Evolutionary conservation across 2,329 filamentous ascomycete genomes (phyloP).

Genomic region (Ophiostoma piceae): DNA sequence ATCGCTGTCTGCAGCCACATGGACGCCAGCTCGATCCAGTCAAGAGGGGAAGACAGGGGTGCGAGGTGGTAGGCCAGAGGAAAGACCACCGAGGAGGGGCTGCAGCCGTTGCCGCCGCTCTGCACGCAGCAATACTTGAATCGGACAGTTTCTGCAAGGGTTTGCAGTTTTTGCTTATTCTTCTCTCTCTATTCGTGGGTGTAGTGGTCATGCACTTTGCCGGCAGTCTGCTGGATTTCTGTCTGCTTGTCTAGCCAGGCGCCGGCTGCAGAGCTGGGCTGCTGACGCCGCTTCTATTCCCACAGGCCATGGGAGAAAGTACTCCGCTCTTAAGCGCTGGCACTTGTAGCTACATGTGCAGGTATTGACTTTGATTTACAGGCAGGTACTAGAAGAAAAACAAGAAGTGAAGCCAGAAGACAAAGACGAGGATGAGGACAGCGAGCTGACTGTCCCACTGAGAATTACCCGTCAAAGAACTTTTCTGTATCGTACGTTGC

Average conservation of each 20-base stretch:
- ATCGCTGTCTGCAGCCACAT: slow-evolving; percentile 14
- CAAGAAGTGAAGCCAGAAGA: neutral
- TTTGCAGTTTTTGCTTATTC: neutral
- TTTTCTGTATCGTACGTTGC: neutral
- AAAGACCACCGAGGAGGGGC: neutral
- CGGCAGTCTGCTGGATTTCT: neutral
- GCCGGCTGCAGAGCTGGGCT: slow-evolving; percentile 5
- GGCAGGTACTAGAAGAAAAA: neutral
- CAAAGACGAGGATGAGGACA: neutral
- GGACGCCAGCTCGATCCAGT: slow-evolving; percentile 14
- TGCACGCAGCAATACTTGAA: neutral
- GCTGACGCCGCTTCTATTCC: neutral
- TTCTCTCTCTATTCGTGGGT: neutral
- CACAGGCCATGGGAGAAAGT: neutral
- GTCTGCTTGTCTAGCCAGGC: neutral
- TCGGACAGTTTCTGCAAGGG: neutral
- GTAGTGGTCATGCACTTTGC: neutral
- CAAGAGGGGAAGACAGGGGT: neutral
- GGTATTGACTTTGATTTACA: neutral
- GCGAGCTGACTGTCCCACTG: neutral
- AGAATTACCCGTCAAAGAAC: neutral
- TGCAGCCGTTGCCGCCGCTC: neutral
- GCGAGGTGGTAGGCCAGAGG: neutral
- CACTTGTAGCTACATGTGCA: neutral
- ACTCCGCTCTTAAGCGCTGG: slow-evolving; percentile 3